Evolutionary conservation across 148 eudicot species (phyloP).

Genomic region (Dianthus caryophyllus): DNA sequence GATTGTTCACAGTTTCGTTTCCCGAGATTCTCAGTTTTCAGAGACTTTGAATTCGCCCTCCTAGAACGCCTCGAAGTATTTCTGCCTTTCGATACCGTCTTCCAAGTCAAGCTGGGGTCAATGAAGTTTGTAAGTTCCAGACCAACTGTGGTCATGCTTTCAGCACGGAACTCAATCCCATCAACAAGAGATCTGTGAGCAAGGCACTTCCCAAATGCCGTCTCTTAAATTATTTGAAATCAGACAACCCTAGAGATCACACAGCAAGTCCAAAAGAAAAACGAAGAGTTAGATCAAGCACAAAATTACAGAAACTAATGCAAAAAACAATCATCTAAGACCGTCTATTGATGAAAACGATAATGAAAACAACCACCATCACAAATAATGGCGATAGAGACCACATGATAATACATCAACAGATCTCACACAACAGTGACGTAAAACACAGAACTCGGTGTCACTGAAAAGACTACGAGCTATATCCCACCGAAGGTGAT

Average conservation of each 20-base stretch:
- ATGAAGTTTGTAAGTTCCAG: slow-evolving; percentile 38
- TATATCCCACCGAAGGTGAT: slow-evolving; percentile 20
- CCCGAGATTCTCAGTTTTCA: slow-evolving; percentile 29
- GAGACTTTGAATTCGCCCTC: slow-evolving; percentile 32
- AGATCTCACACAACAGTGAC: not conserved
- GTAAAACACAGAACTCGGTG: not conserved
- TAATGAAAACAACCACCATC: too few species aligned
- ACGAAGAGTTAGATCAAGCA: not conserved
- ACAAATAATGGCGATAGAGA: not conserved
- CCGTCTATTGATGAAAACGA: too few species aligned
- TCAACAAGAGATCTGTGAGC: slow-evolving; percentile 20
- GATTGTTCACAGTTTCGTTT: slow-evolving; percentile 29
- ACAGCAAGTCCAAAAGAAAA: slow-evolving; percentile 12
- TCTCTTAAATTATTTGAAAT: not conserved
- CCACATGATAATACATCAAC: not conserved
- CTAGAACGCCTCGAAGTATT: slow-evolving; percentile 42
- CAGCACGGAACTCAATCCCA: slow-evolving; percentile 34
- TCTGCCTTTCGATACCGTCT: slow-evolving; percentile 46
- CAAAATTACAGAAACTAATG: too few species aligned
- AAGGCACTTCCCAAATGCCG: slow-evolving; percentile 8
- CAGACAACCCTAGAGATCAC: not conserved
- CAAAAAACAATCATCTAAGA: too few species aligned
- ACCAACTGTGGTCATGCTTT: slow-evolving; percentile 41
- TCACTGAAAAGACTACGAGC: slow-evolving; percentile 12
- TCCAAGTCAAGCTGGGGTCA: slow-evolving; percentile 50